These are phyloP conservation scores for Saccharomycopsis selenospora DNA, from an alignment of 805 yeast genomes.

Conservation along the genomic window DNA sequence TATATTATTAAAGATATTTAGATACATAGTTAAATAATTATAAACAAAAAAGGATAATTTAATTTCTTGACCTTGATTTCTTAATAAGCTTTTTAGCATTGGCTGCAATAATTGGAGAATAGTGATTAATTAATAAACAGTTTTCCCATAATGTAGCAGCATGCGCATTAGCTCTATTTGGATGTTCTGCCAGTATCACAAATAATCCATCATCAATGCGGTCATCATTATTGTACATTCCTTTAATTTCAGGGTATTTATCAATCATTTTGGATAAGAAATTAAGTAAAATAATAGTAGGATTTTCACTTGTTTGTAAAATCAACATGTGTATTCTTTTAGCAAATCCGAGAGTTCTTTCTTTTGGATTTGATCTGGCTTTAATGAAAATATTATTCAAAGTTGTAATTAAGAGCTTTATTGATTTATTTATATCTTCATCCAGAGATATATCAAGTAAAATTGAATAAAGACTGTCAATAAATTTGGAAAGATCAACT, in stretches of 20 bases:
- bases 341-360: slow-evolving; percentile 72
- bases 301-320: slow-evolving; percentile 81
- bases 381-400: slow-evolving; percentile 78
- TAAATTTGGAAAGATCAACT: slow-evolving; percentile 75
- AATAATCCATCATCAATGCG: slow-evolving; percentile 75
- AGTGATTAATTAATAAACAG: slow-evolving; percentile 71
- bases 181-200: slow-evolving; percentile 54
- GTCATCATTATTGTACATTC: slow-evolving; percentile 81
- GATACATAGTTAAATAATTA: too few species aligned
- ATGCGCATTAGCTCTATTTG: slow-evolving; percentile 74
- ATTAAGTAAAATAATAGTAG: slow-evolving; percentile 68
- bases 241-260: slow-evolving; percentile 63
- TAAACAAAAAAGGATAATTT: too few species aligned
- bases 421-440: slow-evolving; percentile 78
- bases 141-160: slow-evolving; percentile 92
- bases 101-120: too few species aligned
- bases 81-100: slow-evolving; percentile 44
- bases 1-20: too few species aligned
- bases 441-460: slow-evolving; percentile 66
- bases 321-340: slow-evolving; percentile 65
- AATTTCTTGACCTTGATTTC: slow-evolving; percentile 24
- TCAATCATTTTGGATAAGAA: slow-evolving; percentile 70
- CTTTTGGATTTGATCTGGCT: slow-evolving; percentile 56
- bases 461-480: slow-evolving; percentile 64
- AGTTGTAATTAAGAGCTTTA: slow-evolving; percentile 72